Conservation (phyloP, 257 asterid genomes). For the Solanum pimpinellifolium region DNA sequence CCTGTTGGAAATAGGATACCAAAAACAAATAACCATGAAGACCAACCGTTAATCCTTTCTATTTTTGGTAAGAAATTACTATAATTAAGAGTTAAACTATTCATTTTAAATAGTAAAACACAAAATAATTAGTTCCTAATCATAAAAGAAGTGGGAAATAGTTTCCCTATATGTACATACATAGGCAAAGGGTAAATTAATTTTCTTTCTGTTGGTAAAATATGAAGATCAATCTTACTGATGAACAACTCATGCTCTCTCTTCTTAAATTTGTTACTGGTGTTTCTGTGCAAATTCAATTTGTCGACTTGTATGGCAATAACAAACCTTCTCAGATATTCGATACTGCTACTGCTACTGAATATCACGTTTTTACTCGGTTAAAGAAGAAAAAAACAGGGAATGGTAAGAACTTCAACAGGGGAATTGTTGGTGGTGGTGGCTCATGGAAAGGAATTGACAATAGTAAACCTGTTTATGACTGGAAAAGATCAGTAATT, state of each 20-base stretch:
- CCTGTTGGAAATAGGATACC: not conserved
- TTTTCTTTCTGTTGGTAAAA: not conserved
- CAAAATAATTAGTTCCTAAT: not conserved
- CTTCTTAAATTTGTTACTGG: not conserved
- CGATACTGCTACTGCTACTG: too few relatives aligned
- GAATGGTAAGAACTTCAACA: not conserved
- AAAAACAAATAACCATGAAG: not conserved
- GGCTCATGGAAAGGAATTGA: not conserved
- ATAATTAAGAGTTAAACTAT: not conserved
- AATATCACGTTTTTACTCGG: too few relatives aligned
- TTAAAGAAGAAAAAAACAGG: not conserved
- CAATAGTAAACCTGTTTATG: not conserved
- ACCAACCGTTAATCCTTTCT: not conserved
- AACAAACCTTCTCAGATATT: not conserved
- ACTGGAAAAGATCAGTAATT: not conserved
- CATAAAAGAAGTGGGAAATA: not conserved
- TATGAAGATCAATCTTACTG: not conserved
- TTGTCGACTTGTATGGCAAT: not conserved
- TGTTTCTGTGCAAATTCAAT: not conserved
- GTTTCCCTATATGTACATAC: not conserved
- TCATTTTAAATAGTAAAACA: too few relatives aligned
- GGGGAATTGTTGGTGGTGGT: not conserved
- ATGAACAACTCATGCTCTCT: not conserved
- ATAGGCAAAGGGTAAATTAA: too few relatives aligned
- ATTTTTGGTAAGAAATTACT: not conserved